Base-by-base conservation (phyloP, 1,284 basidiomycete species). In the Agroathelia rolfsii region DNA sequence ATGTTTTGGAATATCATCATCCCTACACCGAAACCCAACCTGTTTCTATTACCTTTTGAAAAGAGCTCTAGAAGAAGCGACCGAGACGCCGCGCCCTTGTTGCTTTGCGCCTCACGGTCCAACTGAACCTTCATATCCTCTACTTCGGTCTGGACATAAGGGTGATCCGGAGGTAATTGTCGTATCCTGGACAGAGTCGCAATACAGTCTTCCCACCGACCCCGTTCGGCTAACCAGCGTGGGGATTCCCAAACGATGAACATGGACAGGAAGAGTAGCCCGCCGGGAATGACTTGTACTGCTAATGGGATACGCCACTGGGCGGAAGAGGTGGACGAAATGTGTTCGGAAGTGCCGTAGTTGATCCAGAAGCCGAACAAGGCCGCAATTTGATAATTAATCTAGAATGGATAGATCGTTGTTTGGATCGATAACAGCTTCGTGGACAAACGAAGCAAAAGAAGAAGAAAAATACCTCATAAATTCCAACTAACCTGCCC, bases 231-330 rank as follows among this genome's bases (percentile, higher is more conserved):
- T 8, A 72, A 57, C 59, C 65, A 69, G 2, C 64, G 52, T 0
- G 71, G 70, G 0, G 66, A 66, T 40, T 72, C 69, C 22, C 53
- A 51, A 13, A 71, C 46, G 44, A 67, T 61, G 28, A 64, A 46
- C 1, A 55, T 47, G n/a, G 58, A 62, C 25, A 66, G 35, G 28
- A 58, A 48, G 22, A 68, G 52, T 5, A 69, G 23, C 2, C 63
- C 63, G 8, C 62, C 67, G 2, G 69, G 69, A n/a, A 71, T 58
- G 25, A 72, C 54, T 42, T 72, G 70, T 7, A 72, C 51, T 2
- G 61, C 64, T 40, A 70, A 61, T 2, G 69, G 64, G 37, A 70
- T 61, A 6, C 62, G 45, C 64, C 64, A 73, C 37, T 66, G 64
- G 22, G 43, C 53, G 23, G 46, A 48, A 13, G 50, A 47, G n/a